A percentile compares a stretch with the other conserved stretches of the same genome.
phyloP scores from a whole-genome alignment of 2,329 filamentous ascomycete genomes.

The Clarireedia paspali region DNA sequence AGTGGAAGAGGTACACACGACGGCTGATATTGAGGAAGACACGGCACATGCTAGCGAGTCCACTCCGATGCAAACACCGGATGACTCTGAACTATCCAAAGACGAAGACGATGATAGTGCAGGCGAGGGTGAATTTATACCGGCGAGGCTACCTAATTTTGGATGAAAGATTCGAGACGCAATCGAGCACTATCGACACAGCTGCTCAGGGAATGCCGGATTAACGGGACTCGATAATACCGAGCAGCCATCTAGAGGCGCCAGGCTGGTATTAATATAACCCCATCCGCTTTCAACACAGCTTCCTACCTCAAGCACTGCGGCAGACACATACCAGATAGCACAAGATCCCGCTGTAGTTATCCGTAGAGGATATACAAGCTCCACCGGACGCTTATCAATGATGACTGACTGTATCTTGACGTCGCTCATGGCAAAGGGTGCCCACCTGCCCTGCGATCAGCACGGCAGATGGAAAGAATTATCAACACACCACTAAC shows the following conservation, averaged over 20 bases:
- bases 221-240: neutral
- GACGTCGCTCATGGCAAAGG: too few species aligned
- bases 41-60: neutral
- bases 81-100: neutral
- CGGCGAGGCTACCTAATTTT: constrained; percentile 52
- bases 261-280: too few species aligned
- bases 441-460: too few species aligned
- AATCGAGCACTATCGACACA: constrained; percentile 67
- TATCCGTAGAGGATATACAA: too few species aligned
- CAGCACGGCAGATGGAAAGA: too few species aligned
- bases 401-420: too few species aligned
- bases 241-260: neutral
- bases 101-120: constrained; percentile 8
- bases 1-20: constrained; percentile 8
- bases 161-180: constrained; percentile 32
- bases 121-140: constrained; percentile 40
- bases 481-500: too few species aligned
- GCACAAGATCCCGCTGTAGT: too few species aligned
- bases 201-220: neutral
- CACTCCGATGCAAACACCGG: neutral
- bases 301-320: too few species aligned
- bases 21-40: neutral
- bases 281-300: too few species aligned
- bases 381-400: too few species aligned
- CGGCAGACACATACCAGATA: too few species aligned